Conservation (phyloP, 176 grass and related monocot species). For the Rhynchospora tenuis region DNA sequence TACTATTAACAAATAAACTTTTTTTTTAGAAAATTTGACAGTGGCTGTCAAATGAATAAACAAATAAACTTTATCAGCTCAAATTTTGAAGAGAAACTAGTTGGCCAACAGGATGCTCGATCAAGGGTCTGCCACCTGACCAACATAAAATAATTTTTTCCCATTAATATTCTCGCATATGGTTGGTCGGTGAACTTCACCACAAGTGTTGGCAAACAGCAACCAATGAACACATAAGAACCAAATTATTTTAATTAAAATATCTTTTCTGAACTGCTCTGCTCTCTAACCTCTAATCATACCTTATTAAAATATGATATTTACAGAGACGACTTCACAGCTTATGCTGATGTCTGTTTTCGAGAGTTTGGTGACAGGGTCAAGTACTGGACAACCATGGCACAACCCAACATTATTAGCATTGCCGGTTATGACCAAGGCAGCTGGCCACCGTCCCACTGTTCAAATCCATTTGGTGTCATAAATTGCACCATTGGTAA, state of each 20-base stretch:
- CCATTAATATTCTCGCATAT: too few species aligned
- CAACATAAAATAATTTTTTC: too few species aligned
- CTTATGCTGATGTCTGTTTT: conserved; percentile 56
- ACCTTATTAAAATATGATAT: background rate
- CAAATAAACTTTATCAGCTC: too few species aligned
- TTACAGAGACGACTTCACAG: conserved; percentile 59
- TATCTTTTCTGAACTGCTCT: background rate
- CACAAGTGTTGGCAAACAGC: background rate
- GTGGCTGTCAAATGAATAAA: too few species aligned
- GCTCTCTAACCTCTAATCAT: background rate
- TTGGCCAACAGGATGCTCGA: too few species aligned
- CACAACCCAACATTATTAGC: conserved; percentile 34
- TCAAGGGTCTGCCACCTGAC: too few species aligned
- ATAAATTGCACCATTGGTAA: conserved; percentile 39
- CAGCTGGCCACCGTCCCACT: conserved; percentile 29
- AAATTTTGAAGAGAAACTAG: too few species aligned
- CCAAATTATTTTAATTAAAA: background rate
- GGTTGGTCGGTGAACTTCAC: background rate
- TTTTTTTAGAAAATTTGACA: too few species aligned
- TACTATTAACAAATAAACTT: too few species aligned
- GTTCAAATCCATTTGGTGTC: conserved; percentile 51
- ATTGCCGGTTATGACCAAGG: conserved; percentile 27
- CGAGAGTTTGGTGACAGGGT: conserved; percentile 54
- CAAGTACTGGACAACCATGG: conserved; percentile 42
- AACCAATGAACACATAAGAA: background rate